A percentile compares a stretch with the other conserved stretches of the same genome.
Conservation (phyloP, 129 eudicot species). For the Daucus carota region DH1_v3.0 NC_030381.2:55446001-55446500, state of each 20-base stretch:
- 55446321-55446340: constrained; percentile 93
- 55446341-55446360: constrained; percentile 9
- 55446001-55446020: constrained; percentile 59
- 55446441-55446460: constrained; percentile 28
- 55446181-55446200: constrained; percentile 94
- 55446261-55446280: constrained; percentile 97
- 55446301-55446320: constrained; percentile 93
- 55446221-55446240: constrained; percentile 79
- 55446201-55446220: constrained; percentile 79
- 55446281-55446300: constrained; percentile 73
- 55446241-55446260: constrained; percentile 80
- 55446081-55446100: background rate
- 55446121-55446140: background rate
- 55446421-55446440: constrained; percentile 18
- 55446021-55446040: constrained; percentile 80
- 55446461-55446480: constrained; percentile 86
- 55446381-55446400: too few species aligned
- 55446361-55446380: constrained; percentile 9
- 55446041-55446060: constrained; percentile 88
- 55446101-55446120: background rate
- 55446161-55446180: constrained; percentile 89
- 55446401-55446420: constrained; percentile 14
- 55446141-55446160: background rate
- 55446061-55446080: constrained; percentile 73
- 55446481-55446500: constrained; percentile 74